These are phyloP conservation scores for Torulaspora franciscae DNA, from an alignment of 805 yeast genomes.

Conservation along the genomic window DNA sequence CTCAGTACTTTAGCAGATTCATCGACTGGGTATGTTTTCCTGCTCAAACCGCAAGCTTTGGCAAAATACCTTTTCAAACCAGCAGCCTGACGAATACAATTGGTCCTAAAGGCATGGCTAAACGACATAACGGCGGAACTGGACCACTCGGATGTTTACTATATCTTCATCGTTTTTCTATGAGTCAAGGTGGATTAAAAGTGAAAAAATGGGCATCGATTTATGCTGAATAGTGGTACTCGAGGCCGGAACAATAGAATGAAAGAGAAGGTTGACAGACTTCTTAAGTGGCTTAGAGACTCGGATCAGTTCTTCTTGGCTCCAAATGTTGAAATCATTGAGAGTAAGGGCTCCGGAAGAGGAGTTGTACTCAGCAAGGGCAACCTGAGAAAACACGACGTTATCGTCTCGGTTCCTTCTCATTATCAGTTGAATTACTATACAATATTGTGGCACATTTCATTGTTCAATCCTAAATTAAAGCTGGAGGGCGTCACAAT, in stretches of 20 bases:
- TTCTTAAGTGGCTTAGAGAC: conserved; percentile 35
- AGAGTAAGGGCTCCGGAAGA: conserved; percentile 52
- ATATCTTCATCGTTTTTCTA: not conserved
- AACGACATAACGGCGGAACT: not conserved
- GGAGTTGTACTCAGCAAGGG: conserved; percentile 47
- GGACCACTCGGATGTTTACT: not conserved
- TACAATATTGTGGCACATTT: conserved; percentile 46
- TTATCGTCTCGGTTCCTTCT: conserved; percentile 53
- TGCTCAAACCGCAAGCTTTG: conserved; percentile 8
- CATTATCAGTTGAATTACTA: conserved; percentile 54
- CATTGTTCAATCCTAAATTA: conserved; percentile 31
- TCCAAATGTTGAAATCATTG: conserved; percentile 39
- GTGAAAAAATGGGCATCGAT: not conserved
- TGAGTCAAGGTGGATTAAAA: not conserved
- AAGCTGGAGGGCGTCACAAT: conserved; percentile 12
- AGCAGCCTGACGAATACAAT: not conserved
- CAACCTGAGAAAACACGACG: conserved; percentile 39
- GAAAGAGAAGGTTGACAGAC: conserved; percentile 18
- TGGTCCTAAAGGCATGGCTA: not conserved
- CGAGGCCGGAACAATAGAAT: conserved; percentile 5
- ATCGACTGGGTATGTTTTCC: conserved; percentile 33
- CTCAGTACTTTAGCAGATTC: conserved; percentile 37
- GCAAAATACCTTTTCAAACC: not conserved
- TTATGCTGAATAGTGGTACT: not conserved
- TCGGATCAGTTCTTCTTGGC: conserved; percentile 35